Percentiles rank a stretch among this genome's conserved stretches.
Evolutionary conservation across 805 yeast genomes (phyloP).

Genomic region (Spathaspora arborariae): DNA sequence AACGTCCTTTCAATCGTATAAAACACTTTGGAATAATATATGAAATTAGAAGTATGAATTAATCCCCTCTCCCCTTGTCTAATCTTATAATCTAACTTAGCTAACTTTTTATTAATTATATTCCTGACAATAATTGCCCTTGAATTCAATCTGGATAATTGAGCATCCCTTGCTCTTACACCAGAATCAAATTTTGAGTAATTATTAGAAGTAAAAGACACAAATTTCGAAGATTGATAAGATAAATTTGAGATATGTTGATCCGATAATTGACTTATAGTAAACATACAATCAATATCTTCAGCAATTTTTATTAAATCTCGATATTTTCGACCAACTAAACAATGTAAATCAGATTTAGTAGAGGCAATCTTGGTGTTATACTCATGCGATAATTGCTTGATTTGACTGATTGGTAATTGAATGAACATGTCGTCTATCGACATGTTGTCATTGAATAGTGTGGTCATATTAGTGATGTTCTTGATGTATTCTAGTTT

Average conservation of each 20-base stretch:
- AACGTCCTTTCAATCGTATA: constrained; percentile 26
- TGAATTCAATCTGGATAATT: constrained; percentile 16
- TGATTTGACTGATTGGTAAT: constrained; percentile 30
- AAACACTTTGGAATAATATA: constrained; percentile 32
- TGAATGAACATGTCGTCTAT: constrained; percentile 31
- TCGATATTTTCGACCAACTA: constrained; percentile 40
- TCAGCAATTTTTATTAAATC: constrained; percentile 43
- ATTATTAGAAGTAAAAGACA: constrained; percentile 18
- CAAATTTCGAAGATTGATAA: constrained; percentile 25
- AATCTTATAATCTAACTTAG: constrained; percentile 27
- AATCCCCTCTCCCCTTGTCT: constrained; percentile 10
- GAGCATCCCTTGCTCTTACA: constrained; percentile 14
- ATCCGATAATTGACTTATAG: constrained; percentile 19
- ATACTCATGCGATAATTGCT: constrained; percentile 25
- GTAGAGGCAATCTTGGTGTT: constrained; percentile 23
- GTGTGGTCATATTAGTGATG: too few relatives aligned
- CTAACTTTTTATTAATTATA: constrained; percentile 25
- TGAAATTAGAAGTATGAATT: constrained; percentile 22
- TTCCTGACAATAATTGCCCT: constrained; percentile 23
- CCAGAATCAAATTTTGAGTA: constrained; percentile 18
- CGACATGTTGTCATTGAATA: background rate
- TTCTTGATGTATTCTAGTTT: too few relatives aligned
- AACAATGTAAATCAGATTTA: constrained; percentile 28
- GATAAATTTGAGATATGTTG: constrained; percentile 27
- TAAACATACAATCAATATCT: constrained; percentile 33